These are phyloP conservation scores for Trypanosoma brucei DNA, from an alignment of 208 protist genomes.

Conservation along the genomic window DNA sequence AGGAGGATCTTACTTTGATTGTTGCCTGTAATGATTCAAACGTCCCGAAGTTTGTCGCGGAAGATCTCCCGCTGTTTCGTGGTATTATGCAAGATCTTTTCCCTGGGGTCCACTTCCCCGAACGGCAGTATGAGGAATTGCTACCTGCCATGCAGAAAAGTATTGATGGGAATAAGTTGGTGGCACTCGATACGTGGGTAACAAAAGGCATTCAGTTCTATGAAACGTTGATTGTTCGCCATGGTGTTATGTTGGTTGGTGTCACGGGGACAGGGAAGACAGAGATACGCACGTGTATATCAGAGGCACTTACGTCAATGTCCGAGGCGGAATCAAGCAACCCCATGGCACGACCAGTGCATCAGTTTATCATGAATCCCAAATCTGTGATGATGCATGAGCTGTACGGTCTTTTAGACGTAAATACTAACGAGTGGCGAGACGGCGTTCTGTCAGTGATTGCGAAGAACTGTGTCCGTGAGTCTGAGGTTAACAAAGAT, in stretches of 20 bases:
- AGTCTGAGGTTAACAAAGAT: slow-evolving; percentile 71
- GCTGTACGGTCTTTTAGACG: slow-evolving; percentile 95
- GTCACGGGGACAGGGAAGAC: slow-evolving; percentile 96
- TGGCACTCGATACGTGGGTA: slow-evolving; percentile 81
- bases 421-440: slow-evolving; percentile 93
- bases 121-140: slow-evolving; percentile 91
- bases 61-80: slow-evolving; percentile 97
- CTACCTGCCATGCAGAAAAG: slow-evolving; percentile 82
- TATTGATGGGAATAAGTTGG: slow-evolving; percentile 70
- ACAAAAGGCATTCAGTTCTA: slow-evolving; percentile 97
- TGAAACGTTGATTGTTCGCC: slow-evolving; percentile 96
- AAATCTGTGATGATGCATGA: slow-evolving; percentile 97
- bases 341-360: slow-evolving; percentile 73
- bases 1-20: slow-evolving; percentile 97
- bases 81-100: slow-evolving; percentile 98
- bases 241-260: slow-evolving; percentile 99
- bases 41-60: slow-evolving; percentile 98
- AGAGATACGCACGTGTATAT: slow-evolving; percentile 77
- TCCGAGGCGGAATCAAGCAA: slow-evolving; percentile 44
- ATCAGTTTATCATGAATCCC: slow-evolving; percentile 96
- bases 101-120: slow-evolving; percentile 93
- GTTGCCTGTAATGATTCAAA: slow-evolving; percentile 97
- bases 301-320: slow-evolving; percentile 70
- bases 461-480: slow-evolving; percentile 85
- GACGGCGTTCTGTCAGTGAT: slow-evolving; percentile 90